Conservation (phyloP, 2,329 filamentous ascomycete genomes). For the Hypoxylon sp. region DNA sequence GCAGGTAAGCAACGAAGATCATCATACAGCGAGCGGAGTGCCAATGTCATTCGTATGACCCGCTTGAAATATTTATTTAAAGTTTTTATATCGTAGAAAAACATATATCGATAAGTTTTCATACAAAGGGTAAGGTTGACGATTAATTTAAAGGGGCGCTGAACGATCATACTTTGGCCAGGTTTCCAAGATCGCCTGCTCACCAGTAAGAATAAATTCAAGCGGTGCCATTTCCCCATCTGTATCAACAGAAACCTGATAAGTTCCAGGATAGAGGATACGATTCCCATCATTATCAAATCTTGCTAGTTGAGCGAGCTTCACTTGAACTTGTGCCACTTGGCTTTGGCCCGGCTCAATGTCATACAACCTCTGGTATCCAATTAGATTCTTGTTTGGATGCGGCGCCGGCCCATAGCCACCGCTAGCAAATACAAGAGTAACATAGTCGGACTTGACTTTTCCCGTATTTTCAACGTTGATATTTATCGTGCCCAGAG, state of each 20-base stretch:
- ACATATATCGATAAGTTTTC: not conserved
- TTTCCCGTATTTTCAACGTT: constrained; percentile 8
- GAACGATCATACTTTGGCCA: constrained; percentile 6
- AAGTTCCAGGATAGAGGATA: constrained; percentile 9
- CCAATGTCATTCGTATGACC: no score
- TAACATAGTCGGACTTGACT: constrained; percentile 11
- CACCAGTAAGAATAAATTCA: constrained; percentile 5
- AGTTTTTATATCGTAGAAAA: no score
- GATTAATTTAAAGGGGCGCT: constrained; percentile 1
- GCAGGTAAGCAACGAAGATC: no score
- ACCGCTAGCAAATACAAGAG: constrained; percentile 1
- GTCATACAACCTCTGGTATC: not conserved
- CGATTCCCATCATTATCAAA: constrained; percentile 12
- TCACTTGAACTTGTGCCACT: not conserved
- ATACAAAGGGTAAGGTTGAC: not conserved
- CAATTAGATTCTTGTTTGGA: constrained; percentile 8
- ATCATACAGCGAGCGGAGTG: no score
- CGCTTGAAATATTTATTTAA: no score
- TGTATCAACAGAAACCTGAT: constrained; percentile 5
- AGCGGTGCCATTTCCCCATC: constrained; percentile 1
- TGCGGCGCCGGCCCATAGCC: constrained; percentile 13
- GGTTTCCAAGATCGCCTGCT: constrained; percentile 12
- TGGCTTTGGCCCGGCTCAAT: constrained; percentile 10
- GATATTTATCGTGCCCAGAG: constrained; percentile 2
- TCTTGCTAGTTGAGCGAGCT: constrained; percentile 2